These are phyloP conservation scores for Pouteria glomerata DNA, from an alignment of 148 eudicot genomes.

Conservation along the genomic window DNA sequence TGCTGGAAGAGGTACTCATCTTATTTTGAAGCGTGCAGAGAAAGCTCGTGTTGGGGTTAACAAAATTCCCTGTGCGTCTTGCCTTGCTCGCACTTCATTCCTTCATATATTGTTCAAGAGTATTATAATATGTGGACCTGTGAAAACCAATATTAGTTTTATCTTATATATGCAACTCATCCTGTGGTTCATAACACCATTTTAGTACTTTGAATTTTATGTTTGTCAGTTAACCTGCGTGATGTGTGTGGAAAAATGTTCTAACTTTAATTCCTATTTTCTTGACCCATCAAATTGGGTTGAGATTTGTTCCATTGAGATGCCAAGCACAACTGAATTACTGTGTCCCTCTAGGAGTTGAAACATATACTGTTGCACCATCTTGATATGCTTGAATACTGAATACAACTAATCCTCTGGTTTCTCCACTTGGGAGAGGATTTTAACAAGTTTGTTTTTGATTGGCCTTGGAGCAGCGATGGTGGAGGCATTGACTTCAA, in stretches of 20 bases:
- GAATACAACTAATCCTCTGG: neutral
- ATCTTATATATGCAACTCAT: neutral
- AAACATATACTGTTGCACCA: neutral
- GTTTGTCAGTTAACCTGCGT: neutral
- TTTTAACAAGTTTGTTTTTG: constrained; percentile 8
- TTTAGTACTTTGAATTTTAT: neutral
- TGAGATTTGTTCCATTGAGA: neutral
- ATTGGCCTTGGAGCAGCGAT: constrained; percentile 40
- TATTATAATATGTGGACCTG: neutral
- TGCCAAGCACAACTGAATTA: neutral
- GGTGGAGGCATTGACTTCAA: constrained; percentile 60
- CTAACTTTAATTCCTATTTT: neutral
- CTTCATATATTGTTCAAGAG: neutral
- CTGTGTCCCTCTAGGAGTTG: neutral
- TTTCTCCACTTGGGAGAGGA: neutral
- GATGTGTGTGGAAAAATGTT: neutral
- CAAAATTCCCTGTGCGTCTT: constrained; percentile 67
- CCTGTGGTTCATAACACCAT: neutral
- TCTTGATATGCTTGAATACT: neutral
- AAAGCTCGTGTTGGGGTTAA: constrained; percentile 63
- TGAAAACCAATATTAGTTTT: neutral
- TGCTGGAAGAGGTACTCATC: constrained; percentile 88
- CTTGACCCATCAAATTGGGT: neutral
- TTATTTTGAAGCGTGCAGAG: constrained; percentile 78
- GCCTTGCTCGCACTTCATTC: neutral